A percentile compares a stretch with the other conserved stretches of the same genome.
Conservation (phyloP, 768 basidiomycete genomes). For the Galerina sulciceps region DNA sequence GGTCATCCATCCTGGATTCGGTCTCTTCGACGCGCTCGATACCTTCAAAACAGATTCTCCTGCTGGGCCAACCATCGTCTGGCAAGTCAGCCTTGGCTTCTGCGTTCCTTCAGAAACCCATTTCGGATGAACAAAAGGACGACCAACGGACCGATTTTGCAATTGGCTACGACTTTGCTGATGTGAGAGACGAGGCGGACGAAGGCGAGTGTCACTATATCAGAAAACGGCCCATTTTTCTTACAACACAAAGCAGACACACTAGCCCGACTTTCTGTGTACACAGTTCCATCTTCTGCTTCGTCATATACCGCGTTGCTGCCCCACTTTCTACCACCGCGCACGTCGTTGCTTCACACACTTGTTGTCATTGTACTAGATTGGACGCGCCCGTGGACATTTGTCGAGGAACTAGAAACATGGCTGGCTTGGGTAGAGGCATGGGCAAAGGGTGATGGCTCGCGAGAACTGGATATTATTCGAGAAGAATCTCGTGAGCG, state of each 20-base stretch:
- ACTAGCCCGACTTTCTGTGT: constrained; percentile 86
- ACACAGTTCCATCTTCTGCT: constrained; percentile 86
- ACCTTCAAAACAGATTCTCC: constrained; percentile 84
- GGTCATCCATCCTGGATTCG: constrained; percentile 91
- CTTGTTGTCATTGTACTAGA: constrained; percentile 87
- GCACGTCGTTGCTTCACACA: constrained; percentile 67
- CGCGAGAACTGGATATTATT: constrained; percentile 73
- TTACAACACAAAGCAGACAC: constrained; percentile 58
- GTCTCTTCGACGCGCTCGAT: constrained; percentile 81
- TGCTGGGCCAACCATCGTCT: constrained; percentile 79
- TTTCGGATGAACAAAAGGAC: constrained; percentile 57
- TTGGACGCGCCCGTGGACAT: constrained; percentile 95
- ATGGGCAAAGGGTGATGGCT: constrained; percentile 74
- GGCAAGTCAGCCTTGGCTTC: constrained; percentile 81
- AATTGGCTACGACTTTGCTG: constrained; percentile 90
- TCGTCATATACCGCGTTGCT: constrained; percentile 70
- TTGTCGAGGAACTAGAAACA: constrained; percentile 79
- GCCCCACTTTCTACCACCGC: constrained; percentile 80
- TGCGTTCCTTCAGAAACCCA: constrained; percentile 71
- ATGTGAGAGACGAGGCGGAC: constrained; percentile 90
- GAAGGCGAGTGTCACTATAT: constrained; percentile 66
- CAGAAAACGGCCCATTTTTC: neutral
- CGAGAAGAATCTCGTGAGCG: constrained; percentile 84
- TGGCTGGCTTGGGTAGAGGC: constrained; percentile 89
- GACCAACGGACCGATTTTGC: constrained; percentile 77